Evolutionary conservation across 1,284 basidiomycete genomes (phyloP), one percentile per base, ranked within the genome.

Genomic region (Fomes fomentarius): DNA sequence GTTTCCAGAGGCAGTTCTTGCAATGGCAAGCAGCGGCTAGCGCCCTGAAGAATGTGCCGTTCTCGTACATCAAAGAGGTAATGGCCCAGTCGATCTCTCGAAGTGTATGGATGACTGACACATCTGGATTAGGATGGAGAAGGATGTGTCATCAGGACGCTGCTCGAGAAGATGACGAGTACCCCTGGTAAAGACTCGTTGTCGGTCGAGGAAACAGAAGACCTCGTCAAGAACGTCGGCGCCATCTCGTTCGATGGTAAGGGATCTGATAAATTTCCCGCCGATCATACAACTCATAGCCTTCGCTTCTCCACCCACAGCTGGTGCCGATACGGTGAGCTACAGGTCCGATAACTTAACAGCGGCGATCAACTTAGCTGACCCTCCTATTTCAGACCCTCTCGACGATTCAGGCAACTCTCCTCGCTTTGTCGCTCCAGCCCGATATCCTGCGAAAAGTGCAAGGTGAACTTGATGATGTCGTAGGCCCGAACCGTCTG

Each of bases 381-480:
- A n/a, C n/a, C n/a, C 22, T 31, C 19, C 24, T 22, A 8, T 11
- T 40, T 4, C 22, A 40, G 38, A 40, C 38, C 5, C 38, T 40
- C 38, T 22, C 38, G 11, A 40, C 38, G 10, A 38, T 58, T 5
- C 40, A 61, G 40, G 50, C 61, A 4, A 46, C 54, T 3, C 34
- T 62, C 17, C 37, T 69, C 15, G 66, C 65, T 4, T 62, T 72
- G 63, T 57, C 66, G 0, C 56, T 64, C 11, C 58, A 66, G 41
- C 72, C 70, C 2, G 66, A 71, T 3, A 62, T 69, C 11, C 67
- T 68, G 42, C 30, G 41, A 10, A 65, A 60, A 17, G 70, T 70
- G 1, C 71, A 69, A 41, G 62, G 60, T 15, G 69, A 74, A 42
- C 52, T 74, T 14, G 71, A 73, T 50, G 37, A 47, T 0, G 69